Base-by-base conservation (phyloP, 495 filamentous ascomycete genomes). In the Hyaloscypha hepaticicola region DNA sequence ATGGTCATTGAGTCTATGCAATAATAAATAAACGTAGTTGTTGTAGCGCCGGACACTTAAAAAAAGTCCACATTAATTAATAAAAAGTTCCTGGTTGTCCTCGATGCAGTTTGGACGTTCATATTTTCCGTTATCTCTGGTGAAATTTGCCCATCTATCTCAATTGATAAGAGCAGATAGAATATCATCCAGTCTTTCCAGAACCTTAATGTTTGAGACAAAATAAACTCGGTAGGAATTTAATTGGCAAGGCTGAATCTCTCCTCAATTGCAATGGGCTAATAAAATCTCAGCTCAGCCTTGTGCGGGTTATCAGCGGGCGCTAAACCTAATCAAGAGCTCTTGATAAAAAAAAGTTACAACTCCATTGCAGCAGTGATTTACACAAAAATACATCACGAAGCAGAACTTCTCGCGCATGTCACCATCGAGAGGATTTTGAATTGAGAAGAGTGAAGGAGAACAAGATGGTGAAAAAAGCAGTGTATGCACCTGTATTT, bases 1-100 rank as follows among this genome's bases (percentile, higher is more conserved):
- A 78, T 99, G 63, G 90, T 99, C 58, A 81, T 99, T 70, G 94
- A 99, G 81, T 85, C 66, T 33, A 41, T 70, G 55, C 65, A 73
- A 58, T 73, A 70, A 51, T 53, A 27, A 33, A 21, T 50, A 33
- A 33, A 12, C 12, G 7, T 33, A 3, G 7, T 33, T 33, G 31
- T 33, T 12, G 12, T 33, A n/a, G n/a, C n/a, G n/a, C n/a, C n/a
- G n/a, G n/a, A n/a, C 31, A 33, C 31, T 33, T 33, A 33, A n/a
- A n/a, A n/a, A n/a, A n/a, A n/a, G n/a, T n/a, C n/a, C n/a, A n/a
- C n/a, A n/a, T n/a, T 16, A 8, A 45, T 4, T 45, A 45, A 45
- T 45, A 45, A 45, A 16, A 16, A 45, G 19, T 19, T 45, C 38
- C 16, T 14, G 7, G 12, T n/a, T n/a, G n/a, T n/a, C n/a, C n/a